Conservation (phyloP, 495 filamentous ascomycete species). For the Aspergillus affinis region DNA sequence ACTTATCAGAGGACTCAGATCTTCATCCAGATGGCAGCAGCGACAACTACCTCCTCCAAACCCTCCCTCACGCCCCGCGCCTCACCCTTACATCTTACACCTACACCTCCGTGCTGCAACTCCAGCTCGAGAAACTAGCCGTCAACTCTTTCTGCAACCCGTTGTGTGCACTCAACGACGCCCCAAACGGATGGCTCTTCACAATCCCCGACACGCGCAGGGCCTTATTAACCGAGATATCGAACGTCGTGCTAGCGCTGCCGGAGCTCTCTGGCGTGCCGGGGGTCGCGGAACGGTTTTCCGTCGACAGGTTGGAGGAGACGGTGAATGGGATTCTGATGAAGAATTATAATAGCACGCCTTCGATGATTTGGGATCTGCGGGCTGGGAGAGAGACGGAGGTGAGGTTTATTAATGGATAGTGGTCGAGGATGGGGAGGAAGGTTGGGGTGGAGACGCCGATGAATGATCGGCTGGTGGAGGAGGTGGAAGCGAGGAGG, state of each 20-base stretch:
- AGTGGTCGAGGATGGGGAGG: slow-evolving; percentile 57
- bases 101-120: slow-evolving; percentile 30
- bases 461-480: slow-evolving; percentile 13
- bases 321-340: slow-evolving; percentile 51
- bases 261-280: slow-evolving; percentile 57
- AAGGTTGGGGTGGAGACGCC: slow-evolving; percentile 47
- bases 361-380: slow-evolving; percentile 73
- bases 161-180: slow-evolving; percentile 62
- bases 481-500: slow-evolving; percentile 1
- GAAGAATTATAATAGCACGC: slow-evolving; percentile 59
- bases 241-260: slow-evolving; percentile 47
- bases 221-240: slow-evolving; percentile 55
- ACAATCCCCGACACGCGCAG: slow-evolving; percentile 45
- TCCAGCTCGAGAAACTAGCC: slow-evolving; percentile 71
- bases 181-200: slow-evolving; percentile 60
- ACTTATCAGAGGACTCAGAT: not conserved
- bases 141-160: slow-evolving; percentile 74
- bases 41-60: slow-evolving; percentile 29
- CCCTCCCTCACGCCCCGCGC: slow-evolving; percentile 27
- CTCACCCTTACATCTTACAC: slow-evolving; percentile 29
- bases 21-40: not conserved
- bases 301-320: slow-evolving; percentile 45
- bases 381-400: slow-evolving; percentile 59
- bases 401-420: slow-evolving; percentile 76
- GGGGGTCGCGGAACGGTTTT: slow-evolving; percentile 47